phyloP scores from a whole-genome alignment of 192 early-diverging fungal species.

The Lobosporangium transversale region DNA sequence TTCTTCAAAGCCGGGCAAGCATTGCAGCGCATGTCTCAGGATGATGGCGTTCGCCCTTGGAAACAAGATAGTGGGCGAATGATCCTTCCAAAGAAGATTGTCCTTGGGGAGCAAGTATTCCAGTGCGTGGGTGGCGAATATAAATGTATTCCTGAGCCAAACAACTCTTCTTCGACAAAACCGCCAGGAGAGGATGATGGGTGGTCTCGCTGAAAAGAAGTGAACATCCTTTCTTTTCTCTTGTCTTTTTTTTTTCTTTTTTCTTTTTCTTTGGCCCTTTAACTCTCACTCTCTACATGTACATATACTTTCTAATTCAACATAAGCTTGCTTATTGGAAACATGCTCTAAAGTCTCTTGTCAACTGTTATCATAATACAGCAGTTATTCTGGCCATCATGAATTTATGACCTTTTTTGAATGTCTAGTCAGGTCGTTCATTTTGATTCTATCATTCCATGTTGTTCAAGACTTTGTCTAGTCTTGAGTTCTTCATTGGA shows the following conservation, averaged over 20 bases:
- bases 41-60: constrained; percentile 57
- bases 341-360: too few relatives aligned
- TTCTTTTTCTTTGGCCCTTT: not conserved
- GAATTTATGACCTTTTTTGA: too few relatives aligned
- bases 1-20: constrained; percentile 52
- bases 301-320: too few relatives aligned
- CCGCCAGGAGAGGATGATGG: constrained; percentile 46
- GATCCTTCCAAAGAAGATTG: constrained; percentile 53
- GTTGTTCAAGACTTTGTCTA: too few relatives aligned
- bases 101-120: constrained; percentile 49
- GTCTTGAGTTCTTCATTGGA: too few relatives aligned
- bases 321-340: too few relatives aligned
- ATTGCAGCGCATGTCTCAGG: constrained; percentile 59
- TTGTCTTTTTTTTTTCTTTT: constrained; percentile 1
- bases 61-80: constrained; percentile 41
- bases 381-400: too few relatives aligned
- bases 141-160: constrained; percentile 48
- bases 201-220: constrained; percentile 31
- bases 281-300: too few relatives aligned
- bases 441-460: too few relatives aligned
- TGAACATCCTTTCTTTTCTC: not conserved
- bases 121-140: constrained; percentile 52
- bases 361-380: too few relatives aligned
- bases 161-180: constrained; percentile 34
- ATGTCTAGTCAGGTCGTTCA: too few relatives aligned